Evolutionary conservation across 1,284 basidiomycete species (phyloP).

Genomic region (Hypsizygus ulmarius): DNA sequence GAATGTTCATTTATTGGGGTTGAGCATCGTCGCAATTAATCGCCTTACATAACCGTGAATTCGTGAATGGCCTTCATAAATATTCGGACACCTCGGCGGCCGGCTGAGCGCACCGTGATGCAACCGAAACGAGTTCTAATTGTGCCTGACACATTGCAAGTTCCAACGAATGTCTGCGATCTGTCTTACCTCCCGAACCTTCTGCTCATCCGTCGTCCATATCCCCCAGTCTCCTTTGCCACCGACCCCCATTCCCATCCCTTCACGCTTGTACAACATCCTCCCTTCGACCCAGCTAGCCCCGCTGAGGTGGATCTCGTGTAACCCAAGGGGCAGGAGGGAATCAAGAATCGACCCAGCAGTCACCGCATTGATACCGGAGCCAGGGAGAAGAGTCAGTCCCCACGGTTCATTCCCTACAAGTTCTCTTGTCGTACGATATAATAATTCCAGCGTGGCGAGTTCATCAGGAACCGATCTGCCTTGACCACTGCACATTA

Average conservation of each 20-base stretch:
- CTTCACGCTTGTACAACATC: conserved; percentile 50
- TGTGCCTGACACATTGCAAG: conserved; percentile 4
- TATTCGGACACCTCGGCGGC: no score
- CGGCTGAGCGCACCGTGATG: not conserved
- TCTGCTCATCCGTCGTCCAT: conserved; percentile 59
- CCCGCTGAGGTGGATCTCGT: conserved; percentile 71
- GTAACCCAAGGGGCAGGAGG: conserved; percentile 53
- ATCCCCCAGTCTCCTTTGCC: conserved; percentile 59
- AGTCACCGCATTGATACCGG: conserved; percentile 62
- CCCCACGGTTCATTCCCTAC: conserved; percentile 32
- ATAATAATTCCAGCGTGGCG: conserved; percentile 41
- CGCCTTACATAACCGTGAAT: no score
- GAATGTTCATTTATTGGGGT: no score
- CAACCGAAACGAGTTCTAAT: not conserved
- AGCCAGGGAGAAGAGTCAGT: conserved; percentile 64
- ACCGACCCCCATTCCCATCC: conserved; percentile 67
- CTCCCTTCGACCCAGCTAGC: conserved; percentile 55
- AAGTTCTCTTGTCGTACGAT: conserved; percentile 31
- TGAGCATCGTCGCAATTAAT: no score
- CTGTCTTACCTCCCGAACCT: conserved; percentile 49
- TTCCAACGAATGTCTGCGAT: conserved; percentile 39
- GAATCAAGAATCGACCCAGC: conserved; percentile 44
- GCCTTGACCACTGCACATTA: conserved; percentile 47
- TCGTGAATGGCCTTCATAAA: no score
- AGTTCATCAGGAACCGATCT: conserved; percentile 43